Percentiles rank a stretch among this genome's conserved stretches.
phyloP scores from a whole-genome alignment of 305 asterid genomes.

The Euphrasia arctica region DNA sequence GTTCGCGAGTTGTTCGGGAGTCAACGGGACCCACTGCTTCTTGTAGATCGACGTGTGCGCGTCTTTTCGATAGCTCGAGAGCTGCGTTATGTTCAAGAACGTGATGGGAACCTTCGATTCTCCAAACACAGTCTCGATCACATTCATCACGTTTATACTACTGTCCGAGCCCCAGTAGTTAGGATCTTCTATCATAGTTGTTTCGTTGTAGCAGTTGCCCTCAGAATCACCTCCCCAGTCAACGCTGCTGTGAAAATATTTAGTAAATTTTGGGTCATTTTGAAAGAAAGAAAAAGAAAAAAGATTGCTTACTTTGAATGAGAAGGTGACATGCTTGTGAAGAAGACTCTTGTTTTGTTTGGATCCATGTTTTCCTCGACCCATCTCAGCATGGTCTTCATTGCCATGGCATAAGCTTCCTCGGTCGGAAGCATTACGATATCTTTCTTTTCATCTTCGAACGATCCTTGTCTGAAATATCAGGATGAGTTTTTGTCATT shows the following conservation, averaged over 20 bases:
- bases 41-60: constrained; percentile 30
- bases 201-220: constrained; percentile 64
- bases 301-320: constrained; percentile 47
- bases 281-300: not conserved
- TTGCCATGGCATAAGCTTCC: constrained; percentile 55
- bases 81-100: constrained; percentile 55
- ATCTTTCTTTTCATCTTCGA: constrained; percentile 47
- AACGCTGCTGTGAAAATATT: constrained; percentile 34
- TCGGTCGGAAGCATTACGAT: constrained; percentile 46
- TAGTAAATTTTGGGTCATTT: not conserved
- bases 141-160: constrained; percentile 47
- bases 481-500: not conserved
- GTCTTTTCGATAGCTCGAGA: constrained; percentile 56
- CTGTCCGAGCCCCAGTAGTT: constrained; percentile 59
- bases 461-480: constrained; percentile 40
- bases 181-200: constrained; percentile 44
- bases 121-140: constrained; percentile 37
- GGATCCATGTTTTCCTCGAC: constrained; percentile 53
- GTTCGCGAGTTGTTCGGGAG: constrained; percentile 45
- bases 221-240: constrained; percentile 58
- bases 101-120: constrained; percentile 45
- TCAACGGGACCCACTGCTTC: constrained; percentile 55
- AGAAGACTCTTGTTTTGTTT: constrained; percentile 50
- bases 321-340: constrained; percentile 78
- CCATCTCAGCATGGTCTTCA: constrained; percentile 62